Conservation (phyloP, 2,329 filamentous ascomycete species). For the Venturia oleaginea region DNA sequence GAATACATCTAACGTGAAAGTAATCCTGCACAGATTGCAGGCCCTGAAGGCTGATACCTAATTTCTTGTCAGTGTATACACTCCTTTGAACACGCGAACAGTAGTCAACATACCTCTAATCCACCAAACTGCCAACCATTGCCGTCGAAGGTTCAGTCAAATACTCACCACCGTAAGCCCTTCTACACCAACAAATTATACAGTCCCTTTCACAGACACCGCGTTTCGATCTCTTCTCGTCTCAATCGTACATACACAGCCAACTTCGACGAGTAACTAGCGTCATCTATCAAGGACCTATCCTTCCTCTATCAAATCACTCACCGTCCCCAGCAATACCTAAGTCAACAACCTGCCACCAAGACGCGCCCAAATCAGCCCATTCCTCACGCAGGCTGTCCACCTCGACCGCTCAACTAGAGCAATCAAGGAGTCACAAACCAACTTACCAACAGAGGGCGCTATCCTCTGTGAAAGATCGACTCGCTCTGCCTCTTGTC, state of each 20-base stretch:
- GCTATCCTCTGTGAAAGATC: neutral
- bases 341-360: neutral
- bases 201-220: neutral
- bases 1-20: neutral
- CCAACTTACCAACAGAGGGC: neutral
- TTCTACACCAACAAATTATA: neutral
- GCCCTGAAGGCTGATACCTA: neutral
- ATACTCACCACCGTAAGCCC: neutral
- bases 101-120: neutral
- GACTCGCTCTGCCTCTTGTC: neutral
- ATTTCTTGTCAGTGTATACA: neutral
- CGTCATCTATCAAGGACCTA: neutral
- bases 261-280: neutral
- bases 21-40: neutral
- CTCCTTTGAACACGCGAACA: neutral
- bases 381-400: neutral
- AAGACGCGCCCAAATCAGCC: neutral
- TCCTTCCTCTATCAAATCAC: neutral
- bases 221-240: neutral
- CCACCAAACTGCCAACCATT: neutral
- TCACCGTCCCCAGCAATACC: neutral
- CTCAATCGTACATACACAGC: neutral
- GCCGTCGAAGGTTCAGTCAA: neutral
- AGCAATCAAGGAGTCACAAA: neutral
- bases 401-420: neutral